Base-by-base conservation (phyloP, 176 grass and related monocot species). In the Ananas comosus region DNA sequence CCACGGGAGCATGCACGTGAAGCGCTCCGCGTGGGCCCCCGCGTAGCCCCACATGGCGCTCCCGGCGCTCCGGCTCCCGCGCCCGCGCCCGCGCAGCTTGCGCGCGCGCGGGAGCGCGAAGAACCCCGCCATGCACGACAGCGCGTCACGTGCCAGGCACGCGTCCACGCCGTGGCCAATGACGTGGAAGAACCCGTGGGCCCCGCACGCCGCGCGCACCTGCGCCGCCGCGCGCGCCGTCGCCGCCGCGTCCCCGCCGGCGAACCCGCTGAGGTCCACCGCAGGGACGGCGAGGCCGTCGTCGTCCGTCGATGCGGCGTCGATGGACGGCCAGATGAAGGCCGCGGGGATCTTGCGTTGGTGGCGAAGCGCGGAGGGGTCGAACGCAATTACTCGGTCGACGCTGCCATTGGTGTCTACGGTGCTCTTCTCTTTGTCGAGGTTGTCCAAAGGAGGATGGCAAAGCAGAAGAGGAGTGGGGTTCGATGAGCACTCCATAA, bases 161-260 rank as follows among this genome's bases (percentile, higher is more conserved):
- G 70, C 71, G 71, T 80, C 83, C 24, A 96, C 83, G 19, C 79
- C 79, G 80, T 92, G 92, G 14, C 81, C 80, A 23, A 72, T 78
- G 42, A 96, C 92, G 66, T 96, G 88, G 86, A 96, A 96, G 81
- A 96, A 92, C 16, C 92, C 92, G 72, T 92, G 83, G 12, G 58
- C 70, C 14, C 52, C 53, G 83, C 91, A 96, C 14, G 80, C 88
- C 29, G 68, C 13, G 0, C 78, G 50, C 61, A 96, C 80, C 64
- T 83, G 80, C 53, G 24, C 80, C 25, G 48, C 83, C 12, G 81
- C 88, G 53, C 64, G 70, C 0, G 71, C 67, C 10, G 80, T 80
- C 42, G 80, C 72, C 11, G 9, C 79, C 48, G 14, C 28, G 66
- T 89, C 79, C 58, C 82, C 79, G 49, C 74, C 72, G 50, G 63